Evolutionary conservation across 2,329 filamentous ascomycete genomes (phyloP), one percentile per base, ranked within the genome.

Genomic region (Penicillium sp.): DNA sequence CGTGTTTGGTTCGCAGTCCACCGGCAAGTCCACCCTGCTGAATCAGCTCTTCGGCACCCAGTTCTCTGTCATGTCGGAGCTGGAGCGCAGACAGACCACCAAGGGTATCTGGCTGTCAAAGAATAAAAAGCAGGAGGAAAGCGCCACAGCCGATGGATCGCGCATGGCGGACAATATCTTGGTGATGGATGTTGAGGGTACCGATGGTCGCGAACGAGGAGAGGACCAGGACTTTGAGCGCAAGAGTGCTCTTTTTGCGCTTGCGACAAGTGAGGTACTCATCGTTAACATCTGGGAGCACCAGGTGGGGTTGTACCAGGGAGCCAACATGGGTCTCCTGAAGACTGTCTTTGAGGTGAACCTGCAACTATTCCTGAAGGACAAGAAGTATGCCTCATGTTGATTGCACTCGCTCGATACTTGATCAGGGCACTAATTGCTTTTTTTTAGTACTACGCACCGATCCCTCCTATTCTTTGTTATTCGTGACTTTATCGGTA

Each of bases 61-160:
- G 54, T 99, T 99, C 79, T 93, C 91, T 65, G 93, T 99, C 72
- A 99, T 99, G 94, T 90, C 91, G 67, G 94, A 99, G 81, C 83
- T 86, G 59, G 92, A 97, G 75, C 86, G 94, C 62, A 87, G 92
- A 59, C 94, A 99, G 81, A 99, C 94, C 0, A 99, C 94, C 43
- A 99, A 97, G 81, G 94, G 94, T 71, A 99, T 99, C 73, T 99
- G 94, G 94, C 89, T 99, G 88, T 96, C 92, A 62, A 96, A 96
- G 80, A 97, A 97, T 77, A 96, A 96, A 81, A 82, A 64, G 75
- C 78, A 49, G 75, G 76, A 61, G 73, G 78, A 54, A 61, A 67
- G 22, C 31, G 57, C 54, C 20, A 57, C 64, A 6, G 57, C 54
- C 50, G 79, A 77, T 53, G 76, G 74, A 47, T 77, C 77, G 62